Base-by-base conservation (phyloP, 345 rosid genomes). In the Murraya paniculata region DNA sequence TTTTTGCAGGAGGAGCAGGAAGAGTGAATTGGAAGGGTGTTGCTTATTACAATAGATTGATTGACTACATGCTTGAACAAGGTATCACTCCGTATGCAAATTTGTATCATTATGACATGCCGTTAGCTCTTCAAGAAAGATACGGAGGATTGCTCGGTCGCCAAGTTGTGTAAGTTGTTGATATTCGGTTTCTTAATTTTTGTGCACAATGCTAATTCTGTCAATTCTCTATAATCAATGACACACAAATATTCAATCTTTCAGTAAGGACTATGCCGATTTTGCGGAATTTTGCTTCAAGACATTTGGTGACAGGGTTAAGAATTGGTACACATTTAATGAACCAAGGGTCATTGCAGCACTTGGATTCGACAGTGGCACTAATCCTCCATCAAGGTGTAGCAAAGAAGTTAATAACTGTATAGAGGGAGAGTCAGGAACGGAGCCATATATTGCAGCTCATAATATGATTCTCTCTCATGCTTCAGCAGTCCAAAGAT, bases 211-310 rank as follows among this genome's bases (percentile, higher is more conserved):
- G 50, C 13, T 45, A 11, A 45, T 45, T 13, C 50, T 14, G 50
- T 45, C 50, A 11, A 45, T 45, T 45, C 50, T 45, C 5, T 1
- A 45, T 45, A 13, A 45, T 45, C 50, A 45, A 45, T 45, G 50
- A 45, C 13, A 45, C 3, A 45, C 11, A 45, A 13, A 2, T 45
- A 13, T 45, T 45, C 18, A 11, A 59, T 22, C 11, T 55, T 81
- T 62, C 84, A 91, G 95, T 82, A 77, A 86, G 58, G 93, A 91
- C 76, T 91, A 74, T 58, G 89, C 87, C 0, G 84, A 88, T 79
- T 91, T 83, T 84, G 91, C 91, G 10, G 93, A 91, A 0, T 90
- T 91, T 58, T 90, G 93, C 80, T 91, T 91, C 85, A 86, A 87
- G 80, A 72, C 83, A 35, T 91, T 83, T 60, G 93, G 93, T 3